Conservation (phyloP, 2,329 filamentous ascomycete genomes). For the Colletotrichum sp. region DNA sequence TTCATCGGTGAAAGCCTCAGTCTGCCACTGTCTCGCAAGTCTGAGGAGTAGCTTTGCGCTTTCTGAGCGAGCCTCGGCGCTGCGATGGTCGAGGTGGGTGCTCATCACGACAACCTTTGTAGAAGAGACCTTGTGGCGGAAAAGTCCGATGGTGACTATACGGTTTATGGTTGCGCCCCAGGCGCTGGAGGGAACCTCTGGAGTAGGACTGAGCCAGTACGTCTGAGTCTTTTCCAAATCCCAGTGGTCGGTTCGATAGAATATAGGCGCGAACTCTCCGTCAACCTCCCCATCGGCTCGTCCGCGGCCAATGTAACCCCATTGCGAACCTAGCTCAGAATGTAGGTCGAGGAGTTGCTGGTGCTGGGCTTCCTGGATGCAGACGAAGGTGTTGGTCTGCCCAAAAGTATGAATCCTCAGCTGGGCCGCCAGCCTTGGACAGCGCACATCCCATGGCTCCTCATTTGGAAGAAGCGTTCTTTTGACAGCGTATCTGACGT, state of each 20-base stretch:
- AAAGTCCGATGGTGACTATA: constrained; percentile 67
- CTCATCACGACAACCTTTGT: constrained; percentile 62
- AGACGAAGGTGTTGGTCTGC: constrained; percentile 61
- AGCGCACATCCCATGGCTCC: constrained; percentile 61
- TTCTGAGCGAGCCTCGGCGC: constrained; percentile 57
- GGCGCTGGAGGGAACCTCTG: constrained; percentile 68
- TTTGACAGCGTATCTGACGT: constrained; percentile 68
- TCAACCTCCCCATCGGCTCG: constrained; percentile 66
- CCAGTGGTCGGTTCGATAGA: constrained; percentile 71
- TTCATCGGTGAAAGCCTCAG: background rate
- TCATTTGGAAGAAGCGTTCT: constrained; percentile 55
- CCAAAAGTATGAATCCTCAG: constrained; percentile 57
- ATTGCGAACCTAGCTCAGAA: constrained; percentile 53
- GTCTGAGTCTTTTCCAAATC: constrained; percentile 63
- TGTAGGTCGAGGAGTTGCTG: constrained; percentile 66
- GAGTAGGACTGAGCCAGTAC: constrained; percentile 79
- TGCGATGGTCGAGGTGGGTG: constrained; percentile 72
- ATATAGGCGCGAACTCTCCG: constrained; percentile 81
- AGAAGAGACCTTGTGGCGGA: constrained; percentile 55
- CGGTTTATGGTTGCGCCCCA: constrained; percentile 69
- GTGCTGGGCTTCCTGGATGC: constrained; percentile 72
- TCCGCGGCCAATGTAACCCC: constrained; percentile 68
- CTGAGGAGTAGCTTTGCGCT: constrained; percentile 62
- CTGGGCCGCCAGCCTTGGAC: constrained; percentile 58
- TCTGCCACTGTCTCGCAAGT: constrained; percentile 45